Evolutionary conservation across 2,329 filamentous ascomycete species (phyloP).

Genomic region (Monosporascus sp.): DNA sequence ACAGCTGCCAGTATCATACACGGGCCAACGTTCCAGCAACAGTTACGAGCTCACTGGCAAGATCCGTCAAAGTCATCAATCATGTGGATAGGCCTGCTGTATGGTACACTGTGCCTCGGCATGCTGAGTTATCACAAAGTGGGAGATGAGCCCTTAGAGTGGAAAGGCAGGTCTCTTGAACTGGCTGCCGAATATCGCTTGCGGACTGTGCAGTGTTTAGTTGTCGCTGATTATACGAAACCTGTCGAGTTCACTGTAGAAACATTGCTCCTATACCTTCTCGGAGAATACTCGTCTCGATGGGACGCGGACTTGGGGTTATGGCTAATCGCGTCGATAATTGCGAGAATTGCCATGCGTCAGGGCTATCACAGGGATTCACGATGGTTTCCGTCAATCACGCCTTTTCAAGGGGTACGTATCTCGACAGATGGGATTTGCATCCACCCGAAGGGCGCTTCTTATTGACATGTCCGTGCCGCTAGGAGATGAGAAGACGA

Average conservation of each 20-base stretch:
- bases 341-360: slow-evolving; percentile 55
- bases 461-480: slow-evolving; percentile 6
- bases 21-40: slow-evolving; percentile 76
- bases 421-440: neutral
- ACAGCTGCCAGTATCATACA: slow-evolving; percentile 71
- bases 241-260: slow-evolving; percentile 72
- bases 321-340: slow-evolving; percentile 51
- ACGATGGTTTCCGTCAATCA: slow-evolving; percentile 65
- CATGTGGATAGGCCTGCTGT: slow-evolving; percentile 75
- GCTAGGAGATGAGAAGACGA: slow-evolving; percentile 63
- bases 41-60: slow-evolving; percentile 62
- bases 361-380: slow-evolving; percentile 78
- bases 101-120: slow-evolving; percentile 69
- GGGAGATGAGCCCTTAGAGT: slow-evolving; percentile 74
- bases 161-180: slow-evolving; percentile 60
- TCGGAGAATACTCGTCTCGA: slow-evolving; percentile 68
- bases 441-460: slow-evolving; percentile 3
- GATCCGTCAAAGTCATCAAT: slow-evolving; percentile 67
- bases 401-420: slow-evolving; percentile 64
- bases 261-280: slow-evolving; percentile 68
- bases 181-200: slow-evolving; percentile 60
- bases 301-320: slow-evolving; percentile 69
- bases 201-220: slow-evolving; percentile 71
- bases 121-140: slow-evolving; percentile 76
- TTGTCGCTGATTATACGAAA: slow-evolving; percentile 72